Percentiles rank a stretch among this genome's conserved stretches.
These are phyloP conservation scores for Lipomyces sp. DNA, from an alignment of 805 yeast species.

Conservation along the genomic window DNA sequence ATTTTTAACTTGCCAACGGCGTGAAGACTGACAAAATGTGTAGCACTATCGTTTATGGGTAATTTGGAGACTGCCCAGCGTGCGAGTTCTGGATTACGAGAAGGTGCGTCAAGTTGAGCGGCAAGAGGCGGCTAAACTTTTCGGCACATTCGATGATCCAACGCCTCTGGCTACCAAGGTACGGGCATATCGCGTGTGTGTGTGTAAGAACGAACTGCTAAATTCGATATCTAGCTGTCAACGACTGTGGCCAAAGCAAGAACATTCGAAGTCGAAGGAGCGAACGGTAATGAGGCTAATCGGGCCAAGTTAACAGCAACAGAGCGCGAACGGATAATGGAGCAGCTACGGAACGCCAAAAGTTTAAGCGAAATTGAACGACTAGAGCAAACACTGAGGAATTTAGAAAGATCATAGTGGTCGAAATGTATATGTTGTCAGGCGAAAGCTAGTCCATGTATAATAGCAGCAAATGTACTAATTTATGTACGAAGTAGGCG, in stretches of 20 bases:
- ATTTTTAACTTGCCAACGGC: not conserved
- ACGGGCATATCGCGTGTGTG: conserved; percentile 15
- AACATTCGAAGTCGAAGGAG: conserved; percentile 43
- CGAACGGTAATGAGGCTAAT: conserved; percentile 7
- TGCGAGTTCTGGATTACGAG: conserved; percentile 70
- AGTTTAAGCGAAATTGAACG: conserved; percentile 75
- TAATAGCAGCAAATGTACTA: not conserved
- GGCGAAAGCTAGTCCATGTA: not conserved
- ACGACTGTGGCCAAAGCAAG: conserved; percentile 16
- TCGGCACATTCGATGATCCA: conserved; percentile 45
- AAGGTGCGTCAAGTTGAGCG: conserved; percentile 65
- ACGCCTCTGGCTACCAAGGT: conserved; percentile 48
- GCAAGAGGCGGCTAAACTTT: conserved; percentile 50
- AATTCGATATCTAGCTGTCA: not conserved
- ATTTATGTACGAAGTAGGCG: no score
- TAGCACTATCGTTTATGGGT: conserved; percentile 62
- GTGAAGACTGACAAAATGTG: not conserved
- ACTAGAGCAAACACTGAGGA: conserved; percentile 54
- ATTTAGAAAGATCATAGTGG: conserved; percentile 6
- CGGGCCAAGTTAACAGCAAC: conserved; percentile 55
- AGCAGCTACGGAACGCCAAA: conserved; percentile 63
- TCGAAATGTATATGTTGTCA: not conserved
- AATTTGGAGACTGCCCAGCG: conserved; percentile 65
- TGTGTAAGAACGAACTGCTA: not conserved
- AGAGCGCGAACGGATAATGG: conserved; percentile 57